Base-by-base conservation (phyloP, 345 rosid genomes). In the Lepidium aucheri region DNA sequence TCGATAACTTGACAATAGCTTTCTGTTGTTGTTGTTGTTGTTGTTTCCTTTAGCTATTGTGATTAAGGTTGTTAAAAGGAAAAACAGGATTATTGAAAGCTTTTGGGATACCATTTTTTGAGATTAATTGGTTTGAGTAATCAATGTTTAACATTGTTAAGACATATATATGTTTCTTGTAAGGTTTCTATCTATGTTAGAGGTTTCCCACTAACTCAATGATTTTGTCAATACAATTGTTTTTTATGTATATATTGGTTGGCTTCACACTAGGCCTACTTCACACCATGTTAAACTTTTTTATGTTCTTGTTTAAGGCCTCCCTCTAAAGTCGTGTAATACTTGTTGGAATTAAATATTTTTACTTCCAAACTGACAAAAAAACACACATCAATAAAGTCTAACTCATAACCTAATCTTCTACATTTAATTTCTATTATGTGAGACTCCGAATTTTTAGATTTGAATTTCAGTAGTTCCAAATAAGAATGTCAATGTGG, bases 161-260 rank as follows among this genome's bases (percentile, higher is more conserved):
- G 34, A 44, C 39, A n/a, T 36, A 47, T 34, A 43, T 38, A 40
- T 41, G 15, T 33, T n/a, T 51, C 53, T 49, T 36, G 56, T 17
- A 11, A 46, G 34, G 13, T 45, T 36, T 13, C 28, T 38, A 28
- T 14, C 14, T 51, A 30, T 14, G 8, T 52, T 30, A 47, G 52
- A 63, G 64, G 75, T 38, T 45, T 55, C 51, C 75, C 75, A 71
- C 75, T 63, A 71, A 71, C 49, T 17, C 13, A 0, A 32, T 6
- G 51, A 54, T 46, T 45, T 63, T 38, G 44, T 55, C 65, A 32
- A 26, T 30, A 53, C 18, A 41, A 43, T 36, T 14, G 35, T 42
- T 67, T 12, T 41, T 26, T 3, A 42, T 24, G 47, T n/a, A 16
- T 61, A 52, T 7, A 17, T 45, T 56, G 39, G 56, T 56, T 39